phyloP scores from a whole-genome alignment of 352 stramenopile genomes.

The Vaucheria bursata region DNA sequence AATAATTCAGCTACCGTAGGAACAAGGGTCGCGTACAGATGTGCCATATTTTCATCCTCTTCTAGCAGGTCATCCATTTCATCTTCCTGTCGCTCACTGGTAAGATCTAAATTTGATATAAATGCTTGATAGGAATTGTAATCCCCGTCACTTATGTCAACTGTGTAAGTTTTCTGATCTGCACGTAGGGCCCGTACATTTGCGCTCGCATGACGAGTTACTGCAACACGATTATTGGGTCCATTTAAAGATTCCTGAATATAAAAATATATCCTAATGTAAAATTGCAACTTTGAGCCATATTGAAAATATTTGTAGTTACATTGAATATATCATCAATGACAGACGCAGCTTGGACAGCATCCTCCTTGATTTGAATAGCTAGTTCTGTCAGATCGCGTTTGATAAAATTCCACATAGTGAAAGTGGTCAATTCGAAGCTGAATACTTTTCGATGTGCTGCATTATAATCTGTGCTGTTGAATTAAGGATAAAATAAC shows the following conservation, averaged over 20 bases:
- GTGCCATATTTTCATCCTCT: neutral
- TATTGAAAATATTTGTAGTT: too few relatives aligned
- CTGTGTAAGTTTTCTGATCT: neutral
- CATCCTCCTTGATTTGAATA: neutral
- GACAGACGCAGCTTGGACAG: neutral
- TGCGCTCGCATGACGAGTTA: neutral
- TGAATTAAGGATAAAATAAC: too few relatives aligned
- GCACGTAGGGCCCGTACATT: neutral
- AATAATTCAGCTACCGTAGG: too few relatives aligned
- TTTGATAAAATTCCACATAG: neutral
- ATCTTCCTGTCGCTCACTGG: neutral
- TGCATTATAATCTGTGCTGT: too few relatives aligned
- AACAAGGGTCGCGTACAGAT: neutral
- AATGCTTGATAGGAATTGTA: too few relatives aligned
- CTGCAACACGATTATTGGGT: neutral
- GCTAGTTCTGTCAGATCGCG: neutral
- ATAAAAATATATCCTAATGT: too few relatives aligned
- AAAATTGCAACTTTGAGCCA: too few relatives aligned
- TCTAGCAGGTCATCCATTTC: slow-evolving; percentile 8
- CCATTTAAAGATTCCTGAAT: neutral
- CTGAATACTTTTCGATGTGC: too few relatives aligned
- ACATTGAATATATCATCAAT: slow-evolving; percentile 4
- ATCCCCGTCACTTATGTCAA: too few relatives aligned
- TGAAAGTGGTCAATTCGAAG: too few relatives aligned
- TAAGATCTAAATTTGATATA: neutral